Conservation (phyloP, 768 basidiomycete genomes). For the Lentinus brumalis region DNA sequence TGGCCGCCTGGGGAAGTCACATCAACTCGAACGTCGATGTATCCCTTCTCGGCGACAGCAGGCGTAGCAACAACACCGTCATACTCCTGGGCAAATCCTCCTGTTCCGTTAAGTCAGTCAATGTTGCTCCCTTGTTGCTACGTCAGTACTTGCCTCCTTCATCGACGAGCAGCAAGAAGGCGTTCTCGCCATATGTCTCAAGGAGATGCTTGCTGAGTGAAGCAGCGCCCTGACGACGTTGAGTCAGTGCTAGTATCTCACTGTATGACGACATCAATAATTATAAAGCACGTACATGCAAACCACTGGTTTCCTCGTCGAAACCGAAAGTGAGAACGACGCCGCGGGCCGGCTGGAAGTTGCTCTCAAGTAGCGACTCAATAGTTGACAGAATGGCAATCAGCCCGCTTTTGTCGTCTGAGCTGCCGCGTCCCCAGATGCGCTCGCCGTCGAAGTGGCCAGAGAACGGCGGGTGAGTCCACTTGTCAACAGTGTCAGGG, state of each 20-base stretch:
- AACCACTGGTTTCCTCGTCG: slow-evolving; percentile 49
- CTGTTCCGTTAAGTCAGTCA: slow-evolving; percentile 14
- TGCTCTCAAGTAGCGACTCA: slow-evolving; percentile 47
- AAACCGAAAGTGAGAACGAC: slow-evolving; percentile 47
- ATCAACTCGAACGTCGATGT: slow-evolving; percentile 43
- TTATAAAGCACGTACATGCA: slow-evolving; percentile 25
- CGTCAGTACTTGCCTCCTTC: slow-evolving; percentile 47
- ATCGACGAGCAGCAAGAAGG: slow-evolving; percentile 57
- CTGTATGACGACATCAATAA: not conserved
- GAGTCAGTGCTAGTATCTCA: not conserved
- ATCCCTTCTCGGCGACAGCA: slow-evolving; percentile 44
- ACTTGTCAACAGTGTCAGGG: slow-evolving; percentile 43
- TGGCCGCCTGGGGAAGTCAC: slow-evolving; percentile 54
- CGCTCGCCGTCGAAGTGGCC: slow-evolving; percentile 44
- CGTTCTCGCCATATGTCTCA: slow-evolving; percentile 48
- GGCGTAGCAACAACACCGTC: slow-evolving; percentile 36
- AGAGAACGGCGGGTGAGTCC: slow-evolving; percentile 53
- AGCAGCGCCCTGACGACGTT: slow-evolving; percentile 40
- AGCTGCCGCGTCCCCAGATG: slow-evolving; percentile 38
- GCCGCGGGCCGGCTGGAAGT: slow-evolving; percentile 48
- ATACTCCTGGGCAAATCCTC: slow-evolving; percentile 29
- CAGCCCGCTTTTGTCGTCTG: slow-evolving; percentile 38
- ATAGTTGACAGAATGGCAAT: slow-evolving; percentile 42
- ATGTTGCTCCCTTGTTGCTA: not conserved
- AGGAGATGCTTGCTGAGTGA: slow-evolving; percentile 43